phyloP scores from a whole-genome alignment of 495 filamentous ascomycete species.

The Melanomma pulvis-pyrius region DNA sequence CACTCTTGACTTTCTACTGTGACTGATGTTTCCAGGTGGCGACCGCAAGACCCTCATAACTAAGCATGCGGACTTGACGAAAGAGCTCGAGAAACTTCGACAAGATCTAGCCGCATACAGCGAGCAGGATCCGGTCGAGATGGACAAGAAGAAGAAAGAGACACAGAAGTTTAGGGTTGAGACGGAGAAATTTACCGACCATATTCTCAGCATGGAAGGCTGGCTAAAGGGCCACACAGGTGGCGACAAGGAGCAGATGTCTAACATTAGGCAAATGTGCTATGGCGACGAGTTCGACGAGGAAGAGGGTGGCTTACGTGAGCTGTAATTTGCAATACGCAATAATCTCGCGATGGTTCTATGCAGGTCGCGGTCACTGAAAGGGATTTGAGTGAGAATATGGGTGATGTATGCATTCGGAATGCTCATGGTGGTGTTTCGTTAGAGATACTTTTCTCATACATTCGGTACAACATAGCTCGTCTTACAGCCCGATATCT shows the following conservation, averaged over 20 bases:
- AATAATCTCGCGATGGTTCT: background rate
- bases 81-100: constrained; percentile 47
- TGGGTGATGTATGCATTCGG: background rate
- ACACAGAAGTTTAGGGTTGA: constrained; percentile 50
- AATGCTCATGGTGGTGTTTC: too few species aligned
- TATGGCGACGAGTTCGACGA: constrained; percentile 66
- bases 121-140: constrained; percentile 56
- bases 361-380: background rate
- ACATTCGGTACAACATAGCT: too few species aligned
- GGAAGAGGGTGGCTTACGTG: constrained; percentile 62
- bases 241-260: constrained; percentile 57
- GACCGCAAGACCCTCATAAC: constrained; percentile 44
- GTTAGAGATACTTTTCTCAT: too few species aligned
- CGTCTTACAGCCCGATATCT: background rate
- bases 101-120: constrained; percentile 53
- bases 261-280: constrained; percentile 55
- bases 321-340: constrained; percentile 45
- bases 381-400: background rate
- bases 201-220: constrained; percentile 65
- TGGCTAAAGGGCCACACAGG: constrained; percentile 57
- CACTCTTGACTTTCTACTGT: background rate
- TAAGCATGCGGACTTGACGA: constrained; percentile 41
- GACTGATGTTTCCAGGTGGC: constrained; percentile 8
- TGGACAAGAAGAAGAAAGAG: constrained; percentile 57
- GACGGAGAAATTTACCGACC: constrained; percentile 63